Evolutionary conservation across 1,139 yeast genomes (phyloP), one percentile per base, ranked within the genome.

Genomic region (Kluyveromyces marxianus): DNA sequence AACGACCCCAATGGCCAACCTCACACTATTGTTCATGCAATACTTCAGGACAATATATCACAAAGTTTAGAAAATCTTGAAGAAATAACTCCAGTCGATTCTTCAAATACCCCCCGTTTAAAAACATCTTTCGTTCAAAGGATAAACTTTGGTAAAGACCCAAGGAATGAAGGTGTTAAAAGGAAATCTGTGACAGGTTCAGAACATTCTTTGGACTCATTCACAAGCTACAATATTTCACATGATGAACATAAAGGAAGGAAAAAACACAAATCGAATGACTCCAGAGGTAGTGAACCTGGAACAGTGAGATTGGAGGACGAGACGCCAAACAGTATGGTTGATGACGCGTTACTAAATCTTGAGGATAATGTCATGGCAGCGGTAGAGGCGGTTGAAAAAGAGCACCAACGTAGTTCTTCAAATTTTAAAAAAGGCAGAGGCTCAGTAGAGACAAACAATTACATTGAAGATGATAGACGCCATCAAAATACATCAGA

Each of bases 311-410:
- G 66, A 32, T 57, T 71, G 29, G 70, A 68, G 63, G 71, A 42
- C 29, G 50, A 54, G 7, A 60, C 62, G 54, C 49, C 66, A 51
- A 55, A 52, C 44, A 40, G 38, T 33, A 46, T 59, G 5, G 55
- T 63, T 42, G 65, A 63, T 36, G 61, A 58, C 31, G 68, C 68
- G 6, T 58, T 67, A 43, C 54, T 60, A 33, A 60, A 56, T 41
- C 54, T 65, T 56, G 74, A 68, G 29, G 74, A 70, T 45, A 79
- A 80, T 42, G 73, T 81, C 8, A 75, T 81, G 48, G 87, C 84
- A 0, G 86, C 81, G 3, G 84, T 81, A 2, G 84, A 80, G 53
- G 80, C 81, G 40, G 85, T 81, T 0, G 81, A 77, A 52, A 54
- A 62, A 39, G 58, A 49, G 39, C 56, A 42, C 21, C 34, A 32